Base-by-base conservation (phyloP, 2,329 filamentous ascomycete genomes). In the Talaromyces sp. region DNA sequence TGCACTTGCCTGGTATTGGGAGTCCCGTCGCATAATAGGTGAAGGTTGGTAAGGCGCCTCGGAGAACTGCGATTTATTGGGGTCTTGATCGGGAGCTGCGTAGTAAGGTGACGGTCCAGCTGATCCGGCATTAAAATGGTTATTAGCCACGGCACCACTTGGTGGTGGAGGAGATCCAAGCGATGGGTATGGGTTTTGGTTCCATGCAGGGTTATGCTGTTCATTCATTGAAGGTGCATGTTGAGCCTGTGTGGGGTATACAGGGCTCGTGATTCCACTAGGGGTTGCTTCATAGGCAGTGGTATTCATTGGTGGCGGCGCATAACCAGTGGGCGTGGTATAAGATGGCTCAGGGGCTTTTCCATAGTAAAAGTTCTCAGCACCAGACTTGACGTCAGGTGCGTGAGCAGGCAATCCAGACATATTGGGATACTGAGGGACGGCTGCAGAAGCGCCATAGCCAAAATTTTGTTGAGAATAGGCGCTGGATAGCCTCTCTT, bases 401-500 rank as follows among this genome's bases (percentile, higher is more conserved):
- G 46, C 47, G 8, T 63, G 59, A 10, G 56, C 2, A 19, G 57
- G 36, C 20, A 53, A 46, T 1, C 46, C 57, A 39, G 51, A 47
- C 55, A 56, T 60, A 33, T 22, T 55, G 37, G 53, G 64, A 58
- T 62, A 65, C 46, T 49, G 64, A 36, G 51, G 49, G 20, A 37
- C 57, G 17, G 51, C 62, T 29, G 54, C 56, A 47, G 58, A 45
- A 14, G 40, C 58, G 50, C 71, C 69, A 58, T 91, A 91, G 2
- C 86, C 82, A 17, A 91, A 76, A 39, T 75, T 86, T 64, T 93
- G 89, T 65, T 96, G 90, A 58, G 86, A 89, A 70, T 97, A 97
- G 1, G 94, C 93, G 70, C 89, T 95, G 8, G 91, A 96, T 22
- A 99, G 80, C 35, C 94, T 86, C 58, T 99, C 94, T 73, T 99